A percentile compares a stretch with the other conserved stretches of the same genome.
Evolutionary conservation across 2,329 filamentous ascomycete species (phyloP).

Genomic region (Stagonosporopsis rhizophila): DNA sequence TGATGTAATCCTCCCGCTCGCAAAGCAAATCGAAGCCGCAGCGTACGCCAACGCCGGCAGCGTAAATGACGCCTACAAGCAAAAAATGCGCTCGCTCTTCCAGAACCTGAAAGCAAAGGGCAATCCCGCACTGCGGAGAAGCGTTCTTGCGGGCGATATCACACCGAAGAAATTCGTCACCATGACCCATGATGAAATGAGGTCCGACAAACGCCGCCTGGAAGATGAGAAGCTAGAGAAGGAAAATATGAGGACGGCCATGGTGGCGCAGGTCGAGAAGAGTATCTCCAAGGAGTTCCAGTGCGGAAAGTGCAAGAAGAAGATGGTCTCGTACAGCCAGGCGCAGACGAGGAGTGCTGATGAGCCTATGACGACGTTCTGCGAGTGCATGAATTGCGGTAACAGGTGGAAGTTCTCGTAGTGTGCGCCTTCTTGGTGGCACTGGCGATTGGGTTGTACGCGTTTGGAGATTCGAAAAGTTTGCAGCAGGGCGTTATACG

Average conservation of each 20-base stretch:
- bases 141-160: slow-evolving; percentile 79
- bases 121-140: slow-evolving; percentile 77
- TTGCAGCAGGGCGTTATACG: slow-evolving; percentile 21
- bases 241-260: slow-evolving; percentile 97
- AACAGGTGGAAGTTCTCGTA: slow-evolving; percentile 59
- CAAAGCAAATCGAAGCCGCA: slow-evolving; percentile 77
- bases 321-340: slow-evolving; percentile 94
- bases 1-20: slow-evolving; percentile 69
- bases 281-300: slow-evolving; percentile 86
- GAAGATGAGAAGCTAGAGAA: slow-evolving; percentile 78
- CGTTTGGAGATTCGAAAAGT: slow-evolving; percentile 9
- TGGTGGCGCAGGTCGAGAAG: slow-evolving; percentile 91
- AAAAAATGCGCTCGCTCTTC: slow-evolving; percentile 90
- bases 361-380: slow-evolving; percentile 75
- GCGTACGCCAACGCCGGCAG: slow-evolving; percentile 74
- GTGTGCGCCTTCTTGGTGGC: neutral
- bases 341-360: slow-evolving; percentile 95
- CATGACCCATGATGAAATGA: slow-evolving; percentile 91
- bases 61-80: slow-evolving; percentile 77
- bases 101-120: slow-evolving; percentile 93
- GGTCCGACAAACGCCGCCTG: slow-evolving; percentile 80
- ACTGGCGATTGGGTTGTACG: neutral
- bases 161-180: slow-evolving; percentile 75
- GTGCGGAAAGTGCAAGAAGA: slow-evolving; percentile 91
- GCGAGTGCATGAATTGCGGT: slow-evolving; percentile 61